Evolutionary conservation across 805 yeast species (phyloP), one percentile per base, ranked within the genome.

Genomic region (Ogataea trehaloabstinens): DNA sequence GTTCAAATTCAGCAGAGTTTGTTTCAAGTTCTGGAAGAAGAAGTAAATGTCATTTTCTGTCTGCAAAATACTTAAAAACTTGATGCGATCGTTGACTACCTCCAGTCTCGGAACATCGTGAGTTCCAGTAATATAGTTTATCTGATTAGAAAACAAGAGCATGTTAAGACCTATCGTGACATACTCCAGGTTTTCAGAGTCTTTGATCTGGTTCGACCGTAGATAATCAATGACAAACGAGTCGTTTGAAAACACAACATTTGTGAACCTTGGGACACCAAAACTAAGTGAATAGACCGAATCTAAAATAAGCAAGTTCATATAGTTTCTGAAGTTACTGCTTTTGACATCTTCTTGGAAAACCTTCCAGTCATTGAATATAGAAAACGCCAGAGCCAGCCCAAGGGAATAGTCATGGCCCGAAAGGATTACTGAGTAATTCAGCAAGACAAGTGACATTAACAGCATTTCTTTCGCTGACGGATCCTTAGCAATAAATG

Each of bases 331-430:
- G 38, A 55, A 57, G 22, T 49, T 46, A 6, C 48, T 36, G 19
- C 51, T 49, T 11, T 45, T 46, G 19, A 41, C 32, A 7, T 52
- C 51, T 4, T 53, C 55, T 52, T 73, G 52, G 53, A 68, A 67
- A 6, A 82, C 58, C 45, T 71, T 71, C 57, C 78, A 73, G 49
- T 80, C 87, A 53, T 76, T 76, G 52, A 80, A 74, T 11, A 79
- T 67, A 1, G 80, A 62, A 11, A 72, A 67, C 1, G 82, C 66
- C 40, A 73, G 63, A 3, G 78, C 70, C 20, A 83, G 64, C 1
- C 82, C 80, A 28, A 78, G 61, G 5, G 85, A 75, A 51, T 75
- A 78, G 24, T 71, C 68, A 37, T 74, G 76, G 0, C 90, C 89
- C 18, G 79, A 73, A 28, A 80, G 62, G 2, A 80, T 61, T 7